Evolutionary conservation across 2,329 filamentous ascomycete species (phyloP).

Genomic region (Penicillium sp.): DNA sequence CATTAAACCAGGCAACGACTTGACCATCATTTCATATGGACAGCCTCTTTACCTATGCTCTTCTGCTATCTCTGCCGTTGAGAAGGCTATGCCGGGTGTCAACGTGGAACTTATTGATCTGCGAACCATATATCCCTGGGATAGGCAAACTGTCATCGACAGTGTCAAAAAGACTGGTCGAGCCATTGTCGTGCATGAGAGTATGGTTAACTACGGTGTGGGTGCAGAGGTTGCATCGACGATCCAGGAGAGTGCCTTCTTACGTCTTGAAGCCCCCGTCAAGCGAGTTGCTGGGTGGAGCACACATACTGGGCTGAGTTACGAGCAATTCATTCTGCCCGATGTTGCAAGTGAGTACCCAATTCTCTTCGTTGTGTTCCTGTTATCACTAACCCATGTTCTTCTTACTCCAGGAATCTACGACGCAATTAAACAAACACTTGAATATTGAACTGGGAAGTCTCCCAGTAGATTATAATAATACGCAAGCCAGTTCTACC

Average conservation of each 20-base stretch:
- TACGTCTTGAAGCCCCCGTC: conserved; percentile 75
- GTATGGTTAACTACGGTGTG: conserved; percentile 81
- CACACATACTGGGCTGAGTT: conserved; percentile 69
- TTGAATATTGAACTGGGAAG: conserved; percentile 49
- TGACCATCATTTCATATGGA: conserved; percentile 82
- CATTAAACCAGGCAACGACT: conserved; percentile 65
- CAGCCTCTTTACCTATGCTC: conserved; percentile 80
- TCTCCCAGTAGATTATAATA: not conserved
- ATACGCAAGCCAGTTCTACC: not conserved
- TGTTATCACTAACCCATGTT: not conserved
- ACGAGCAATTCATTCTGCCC: conserved; percentile 71
- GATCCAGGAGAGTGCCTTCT: conserved; percentile 78
- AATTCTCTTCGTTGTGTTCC: not conserved
- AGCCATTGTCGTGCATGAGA: conserved; percentile 82
- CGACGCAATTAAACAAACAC: conserved; percentile 42
- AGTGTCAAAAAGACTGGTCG: conserved; percentile 82
- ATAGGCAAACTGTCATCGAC: conserved; percentile 66
- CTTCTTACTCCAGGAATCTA: not conserved
- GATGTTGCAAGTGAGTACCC: conserved; percentile 73
- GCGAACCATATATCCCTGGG: conserved; percentile 84
- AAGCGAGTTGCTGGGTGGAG: conserved; percentile 81
- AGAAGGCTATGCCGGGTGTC: conserved; percentile 61
- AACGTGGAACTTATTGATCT: conserved; percentile 79
- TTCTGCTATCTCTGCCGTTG: conserved; percentile 63
- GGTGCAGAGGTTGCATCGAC: conserved; percentile 82